Percentiles rank a stretch among this genome's conserved stretches.
Evolutionary conservation across 345 rosid genomes (phyloP).

Genomic region (Pistacia integerrima): DNA sequence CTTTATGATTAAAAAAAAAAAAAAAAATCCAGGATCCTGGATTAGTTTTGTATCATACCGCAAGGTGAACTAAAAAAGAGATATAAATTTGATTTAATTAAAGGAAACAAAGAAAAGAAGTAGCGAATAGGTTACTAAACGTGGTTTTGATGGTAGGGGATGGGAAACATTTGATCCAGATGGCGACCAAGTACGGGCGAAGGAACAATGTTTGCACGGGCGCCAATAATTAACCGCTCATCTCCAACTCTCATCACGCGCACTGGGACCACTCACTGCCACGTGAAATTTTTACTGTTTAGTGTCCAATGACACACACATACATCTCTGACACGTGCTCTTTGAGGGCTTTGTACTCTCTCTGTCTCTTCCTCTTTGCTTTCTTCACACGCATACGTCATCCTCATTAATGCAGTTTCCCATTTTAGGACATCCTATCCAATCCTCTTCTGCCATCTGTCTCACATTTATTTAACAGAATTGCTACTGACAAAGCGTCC

Average conservation of each 20-base stretch:
- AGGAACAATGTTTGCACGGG: background rate
- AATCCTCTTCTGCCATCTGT: constrained; percentile 11
- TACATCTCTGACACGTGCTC: constrained; percentile 29
- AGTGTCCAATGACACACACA: background rate
- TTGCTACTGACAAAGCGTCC: too few species aligned
- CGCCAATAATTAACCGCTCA: constrained; percentile 21
- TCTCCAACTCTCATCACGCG: constrained; percentile 21
- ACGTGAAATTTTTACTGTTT: constrained; percentile 28
- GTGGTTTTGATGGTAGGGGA: background rate
- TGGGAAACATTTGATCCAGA: background rate
- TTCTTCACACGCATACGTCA: constrained; percentile 19
- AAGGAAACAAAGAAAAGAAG: too few species aligned
- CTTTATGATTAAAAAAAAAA: too few species aligned
- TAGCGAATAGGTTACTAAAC: background rate
- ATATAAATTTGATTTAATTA: too few species aligned
- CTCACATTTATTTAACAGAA: too few species aligned
- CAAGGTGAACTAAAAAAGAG: too few species aligned
- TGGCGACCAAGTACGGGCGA: background rate
- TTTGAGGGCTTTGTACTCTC: background rate
- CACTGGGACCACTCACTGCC: constrained; percentile 16
- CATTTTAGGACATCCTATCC: background rate
- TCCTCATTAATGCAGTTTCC: constrained; percentile 14
- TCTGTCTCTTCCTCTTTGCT: constrained; percentile 4
- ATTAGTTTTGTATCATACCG: too few species aligned
- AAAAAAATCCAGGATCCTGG: too few species aligned